Base-by-base conservation (phyloP, 805 yeast genomes). In the Candida incommunis region DNA sequence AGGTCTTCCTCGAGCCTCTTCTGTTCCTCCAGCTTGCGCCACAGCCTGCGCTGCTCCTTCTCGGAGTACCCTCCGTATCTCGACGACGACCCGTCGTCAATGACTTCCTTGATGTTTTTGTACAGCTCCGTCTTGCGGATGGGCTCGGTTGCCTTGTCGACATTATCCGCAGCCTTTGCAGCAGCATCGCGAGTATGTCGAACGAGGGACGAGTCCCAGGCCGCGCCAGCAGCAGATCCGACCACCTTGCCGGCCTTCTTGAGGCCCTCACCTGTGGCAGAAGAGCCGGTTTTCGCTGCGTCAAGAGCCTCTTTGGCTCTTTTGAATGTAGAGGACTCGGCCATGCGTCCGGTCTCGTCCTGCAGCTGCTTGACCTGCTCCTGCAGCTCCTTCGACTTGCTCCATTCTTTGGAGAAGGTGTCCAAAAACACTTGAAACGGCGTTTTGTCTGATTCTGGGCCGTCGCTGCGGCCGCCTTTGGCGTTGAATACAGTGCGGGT, bases 171-270 rank as follows among this genome's bases (percentile, higher is more conserved):
- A 2, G 96, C 78, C 44, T 75, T 73, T 47, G 72, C 74, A n/a
- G 86, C 90, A 0, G 87, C 86, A 40, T 76, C 71, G 57, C 97
- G 75, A n/a, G 95, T 88, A 42, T 80, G 82, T 61, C 80, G 78
- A 49, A 95, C 92, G 40, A 90, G 83, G 22, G 92, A 84, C 1
- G 96, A 86, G 49, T 92, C 96, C 98, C 98, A 92, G 1, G 96
- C 96, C 48, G 80, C 81, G 34, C 74, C 70, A 3, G 96, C 97
- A 41, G 79, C 94, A 47, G 74, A 80, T 45, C 96, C 97, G 27
- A 92, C 86, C 34, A 79, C 90, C 55, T 82, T 85, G n/a, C 96
- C 96, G 3, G 97, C 92, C 64, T 82, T 83, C 56, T 77, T 75
- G 45, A 85, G 75, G 40, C 86, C 81, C 60, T 82, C 76, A 13